A percentile compares a stretch with the other conserved stretches of the same genome.
These are phyloP conservation scores for Aristolochia californica DNA, from an alignment of 164 flowering plant species.

Conservation along the genomic window DNA sequence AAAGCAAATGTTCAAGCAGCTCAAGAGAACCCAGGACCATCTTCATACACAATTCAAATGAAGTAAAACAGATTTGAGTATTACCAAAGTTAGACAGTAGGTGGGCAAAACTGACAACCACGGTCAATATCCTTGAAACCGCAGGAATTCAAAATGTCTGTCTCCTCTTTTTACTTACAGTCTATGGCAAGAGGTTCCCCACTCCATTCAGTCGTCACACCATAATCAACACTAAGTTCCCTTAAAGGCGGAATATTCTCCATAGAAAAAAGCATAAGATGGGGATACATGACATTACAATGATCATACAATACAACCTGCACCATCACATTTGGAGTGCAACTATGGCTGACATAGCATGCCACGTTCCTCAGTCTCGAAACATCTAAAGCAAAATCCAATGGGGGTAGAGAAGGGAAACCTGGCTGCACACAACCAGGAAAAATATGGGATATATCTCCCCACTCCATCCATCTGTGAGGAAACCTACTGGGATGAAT, in stretches of 20 bases:
- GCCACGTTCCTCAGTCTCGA: slow-evolving; percentile 82
- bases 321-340: slow-evolving; percentile 72
- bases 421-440: slow-evolving; percentile 38
- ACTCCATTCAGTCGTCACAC: slow-evolving; percentile 51
- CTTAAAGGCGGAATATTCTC: slow-evolving; percentile 87
- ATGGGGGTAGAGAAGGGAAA: slow-evolving; percentile 48
- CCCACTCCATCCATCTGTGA: slow-evolving; percentile 73
- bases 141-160: no score
- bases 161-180: slow-evolving; percentile 9
- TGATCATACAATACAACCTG: slow-evolving; percentile 78
- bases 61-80: no score
- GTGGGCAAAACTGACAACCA: no score
- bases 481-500: slow-evolving; percentile 69
- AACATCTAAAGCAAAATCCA: slow-evolving; percentile 87
- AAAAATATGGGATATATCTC: slow-evolving; percentile 60
- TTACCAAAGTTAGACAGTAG: no score
- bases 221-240: slow-evolving; percentile 89
- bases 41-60: no score
- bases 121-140: no score
- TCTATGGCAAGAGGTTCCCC: slow-evolving; percentile 56
- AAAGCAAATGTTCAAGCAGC: no score
- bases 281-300: slow-evolving; percentile 57
- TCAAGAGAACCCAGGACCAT: no score
- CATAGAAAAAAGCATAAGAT: slow-evolving; percentile 81
- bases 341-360: slow-evolving; percentile 79